A percentile compares a stretch with the other conserved stretches of the same genome.
Conservation (phyloP, 148 eudicot species). For the Gaultheria prostrata region DNA sequence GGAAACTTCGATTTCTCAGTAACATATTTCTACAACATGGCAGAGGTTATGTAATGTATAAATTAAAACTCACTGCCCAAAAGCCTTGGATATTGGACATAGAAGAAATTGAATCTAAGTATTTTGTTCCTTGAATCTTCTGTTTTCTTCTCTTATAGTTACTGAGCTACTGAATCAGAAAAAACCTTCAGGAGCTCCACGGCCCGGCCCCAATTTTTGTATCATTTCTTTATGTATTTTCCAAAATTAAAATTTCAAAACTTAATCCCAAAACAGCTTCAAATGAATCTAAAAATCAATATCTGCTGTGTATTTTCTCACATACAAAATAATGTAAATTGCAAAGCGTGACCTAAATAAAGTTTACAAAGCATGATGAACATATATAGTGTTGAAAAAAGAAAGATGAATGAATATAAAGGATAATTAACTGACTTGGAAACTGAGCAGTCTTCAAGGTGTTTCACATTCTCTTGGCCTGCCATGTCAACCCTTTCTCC, state of each 20-base stretch:
- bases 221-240: neutral
- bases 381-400: neutral
- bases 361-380: constrained; percentile 7
- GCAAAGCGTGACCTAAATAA: neutral
- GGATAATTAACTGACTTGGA: constrained; percentile 51
- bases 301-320: neutral
- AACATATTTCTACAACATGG: neutral
- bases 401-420: neutral
- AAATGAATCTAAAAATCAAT: neutral
- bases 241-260: neutral
- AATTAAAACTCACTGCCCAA: neutral
- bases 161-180: neutral
- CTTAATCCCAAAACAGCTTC: neutral
- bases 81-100: neutral
- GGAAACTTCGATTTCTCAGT: neutral
- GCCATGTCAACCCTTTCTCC: constrained; percentile 29
- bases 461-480: constrained; percentile 49
- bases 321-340: neutral
- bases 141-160: neutral
- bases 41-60: neutral
- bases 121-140: neutral
- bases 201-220: neutral
- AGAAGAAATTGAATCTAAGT: neutral
- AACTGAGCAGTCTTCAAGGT: constrained; percentile 81
- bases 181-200: neutral